Conservation (phyloP, 768 basidiomycete genomes). For the Dendrothele bispora region DNA sequence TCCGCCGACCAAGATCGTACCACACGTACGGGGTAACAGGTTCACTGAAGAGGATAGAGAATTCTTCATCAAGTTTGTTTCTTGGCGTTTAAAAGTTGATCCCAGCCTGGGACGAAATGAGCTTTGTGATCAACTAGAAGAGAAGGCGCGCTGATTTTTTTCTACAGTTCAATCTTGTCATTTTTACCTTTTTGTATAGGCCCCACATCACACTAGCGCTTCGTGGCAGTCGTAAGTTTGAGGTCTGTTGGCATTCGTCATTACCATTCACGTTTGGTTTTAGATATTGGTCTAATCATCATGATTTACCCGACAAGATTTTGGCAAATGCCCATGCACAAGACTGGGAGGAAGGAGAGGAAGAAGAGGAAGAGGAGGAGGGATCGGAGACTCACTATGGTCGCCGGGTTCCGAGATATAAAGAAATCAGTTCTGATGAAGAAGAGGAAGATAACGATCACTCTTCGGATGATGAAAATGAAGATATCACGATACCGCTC, state of each 20-base stretch:
- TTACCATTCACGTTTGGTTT: too few relatives aligned
- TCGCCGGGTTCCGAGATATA: constrained; percentile 11
- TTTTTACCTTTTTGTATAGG: constrained; percentile 35
- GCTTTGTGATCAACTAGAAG: constrained; percentile 52
- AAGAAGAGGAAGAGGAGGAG: constrained; percentile 18
- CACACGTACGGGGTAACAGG: constrained; percentile 50
- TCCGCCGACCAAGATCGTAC: constrained; percentile 54
- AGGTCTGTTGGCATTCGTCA: too few relatives aligned
- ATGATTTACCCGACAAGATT: constrained; percentile 61
- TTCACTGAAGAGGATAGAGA: constrained; percentile 68
- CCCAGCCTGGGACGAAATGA: constrained; percentile 52
- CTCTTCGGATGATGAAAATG: constrained; percentile 25
- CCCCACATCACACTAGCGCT: constrained; percentile 60
- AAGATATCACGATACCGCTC: constrained; percentile 12
- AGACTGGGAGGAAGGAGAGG: constrained; percentile 30
- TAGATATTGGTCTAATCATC: constrained; percentile 66
- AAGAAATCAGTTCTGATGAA: constrained; percentile 25
- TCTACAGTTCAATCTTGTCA: neutral
- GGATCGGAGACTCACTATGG: constrained; percentile 11
- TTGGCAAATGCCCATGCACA: constrained; percentile 40
- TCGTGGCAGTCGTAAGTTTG: constrained; percentile 73
- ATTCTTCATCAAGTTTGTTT: constrained; percentile 66
- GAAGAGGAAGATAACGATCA: constrained; percentile 25
- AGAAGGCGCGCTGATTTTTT: constrained; percentile 48
- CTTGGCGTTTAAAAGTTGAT: constrained; percentile 59